Base-by-base conservation (phyloP, 2,329 filamentous ascomycete genomes). In the Cladorrhinum sp. region DNA sequence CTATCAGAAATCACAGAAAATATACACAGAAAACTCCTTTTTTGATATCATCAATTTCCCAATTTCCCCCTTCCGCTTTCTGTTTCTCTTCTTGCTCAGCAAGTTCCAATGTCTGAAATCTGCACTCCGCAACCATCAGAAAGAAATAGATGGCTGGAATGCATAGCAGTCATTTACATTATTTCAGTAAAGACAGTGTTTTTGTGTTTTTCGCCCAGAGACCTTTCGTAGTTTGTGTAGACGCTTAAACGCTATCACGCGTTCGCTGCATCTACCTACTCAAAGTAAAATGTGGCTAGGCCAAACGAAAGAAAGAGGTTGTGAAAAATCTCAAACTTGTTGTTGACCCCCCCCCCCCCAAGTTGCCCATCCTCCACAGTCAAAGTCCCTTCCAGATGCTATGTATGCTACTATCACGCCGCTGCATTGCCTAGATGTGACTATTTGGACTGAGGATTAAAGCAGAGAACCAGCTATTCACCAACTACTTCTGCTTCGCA, bases 201-300 rank as follows among this genome's bases (percentile, higher is more conserved):
- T 42, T 42, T 42, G 36, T n/a, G 10, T 42, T 7, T 56, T 58
- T 58, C 55, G 39, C 56, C 49, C 23, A 55, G 20, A 28, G 42
- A 24, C 36, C 6, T 46, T 18, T 18, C 4, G 42, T 46, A 20
- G 42, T 46, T 16, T 28, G 26, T 21, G 23, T 12, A 59, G 60
- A 63, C 62, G 62, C 52, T 42, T 18, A 49, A 55, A 52, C 59
- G 62, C 65, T 67, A 55, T 66, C 49, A 66, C 64, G 60, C 61
- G 51, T 46, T 46, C 33, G 42, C n/a, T 46, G 55, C 54, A 62
- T 62, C 65, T 55, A 57, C 53, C 55, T 52, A 24, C 21, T 52
- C 18, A 24, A 55, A 55, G 50, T 50, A 58, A 53, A 23, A 49
- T 55, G 23, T 58, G 42, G 42, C 42, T 16, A 14, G 10, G 36